These are phyloP conservation scores for Termitomyces sp. DNA, from an alignment of 768 basidiomycete species.

Conservation along the genomic window DNA sequence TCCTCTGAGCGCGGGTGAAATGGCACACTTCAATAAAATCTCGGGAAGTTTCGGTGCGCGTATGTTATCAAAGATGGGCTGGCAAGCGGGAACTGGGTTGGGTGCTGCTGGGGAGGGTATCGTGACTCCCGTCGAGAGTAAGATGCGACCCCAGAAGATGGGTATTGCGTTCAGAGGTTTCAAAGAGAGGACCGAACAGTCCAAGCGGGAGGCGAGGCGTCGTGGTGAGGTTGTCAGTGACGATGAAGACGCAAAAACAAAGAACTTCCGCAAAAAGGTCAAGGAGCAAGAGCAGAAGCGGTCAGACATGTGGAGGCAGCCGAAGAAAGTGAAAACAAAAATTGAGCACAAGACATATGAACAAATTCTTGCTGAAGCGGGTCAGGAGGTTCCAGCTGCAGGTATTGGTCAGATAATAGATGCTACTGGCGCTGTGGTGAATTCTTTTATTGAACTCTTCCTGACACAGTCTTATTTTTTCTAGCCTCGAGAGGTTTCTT, in stretches of 20 bases:
- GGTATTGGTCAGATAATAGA: slow-evolving; percentile 90
- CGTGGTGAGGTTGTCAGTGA: slow-evolving; percentile 74
- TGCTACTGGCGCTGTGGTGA: slow-evolving; percentile 86
- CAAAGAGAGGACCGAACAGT: slow-evolving; percentile 84
- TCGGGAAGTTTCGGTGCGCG: slow-evolving; percentile 78
- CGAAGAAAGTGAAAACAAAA: slow-evolving; percentile 80
- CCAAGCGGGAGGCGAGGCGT: slow-evolving; percentile 73
- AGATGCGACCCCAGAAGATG: slow-evolving; percentile 78
- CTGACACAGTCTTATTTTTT: slow-evolving; percentile 6
- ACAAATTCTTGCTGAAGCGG: slow-evolving; percentile 87
- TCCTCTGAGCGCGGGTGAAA: slow-evolving; percentile 60
- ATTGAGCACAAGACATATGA: slow-evolving; percentile 97
- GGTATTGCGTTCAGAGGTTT: slow-evolving; percentile 88
- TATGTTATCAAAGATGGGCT: slow-evolving; percentile 94
- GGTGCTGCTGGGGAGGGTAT: slow-evolving; percentile 78
- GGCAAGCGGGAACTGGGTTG: slow-evolving; percentile 80
- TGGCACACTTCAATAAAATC: slow-evolving; percentile 80
- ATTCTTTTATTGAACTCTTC: slow-evolving; percentile 18
- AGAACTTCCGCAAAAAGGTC: slow-evolving; percentile 49
- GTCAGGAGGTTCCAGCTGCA: slow-evolving; percentile 46
- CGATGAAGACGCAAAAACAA: slow-evolving; percentile 55
- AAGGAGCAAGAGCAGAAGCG: slow-evolving; percentile 54
- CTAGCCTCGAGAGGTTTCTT: slow-evolving; percentile 87
- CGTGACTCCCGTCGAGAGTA: slow-evolving; percentile 82
- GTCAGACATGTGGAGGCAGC: slow-evolving; percentile 82